Base-by-base conservation (phyloP, 345 rosid genomes). In the Eucalyptus sp. region DNA sequence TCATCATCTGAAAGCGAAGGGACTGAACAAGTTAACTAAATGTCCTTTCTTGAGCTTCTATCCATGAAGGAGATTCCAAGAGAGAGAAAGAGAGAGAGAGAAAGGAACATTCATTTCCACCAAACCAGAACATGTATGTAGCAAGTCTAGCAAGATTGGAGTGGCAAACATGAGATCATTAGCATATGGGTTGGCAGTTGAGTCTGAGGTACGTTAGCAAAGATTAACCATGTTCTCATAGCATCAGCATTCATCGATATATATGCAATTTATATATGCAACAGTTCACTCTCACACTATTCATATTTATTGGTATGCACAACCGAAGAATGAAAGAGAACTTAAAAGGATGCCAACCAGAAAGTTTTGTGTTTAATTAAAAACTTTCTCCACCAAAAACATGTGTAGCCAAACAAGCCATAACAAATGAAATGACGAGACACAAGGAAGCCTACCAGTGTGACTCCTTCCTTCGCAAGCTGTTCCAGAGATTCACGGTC, bases 391-490 rank as follows among this genome's bases (percentile, higher is more conserved):
- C 51, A 86, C 52, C 41, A 56, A 88, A 88, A 49, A 81, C 49
- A 51, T 33, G 68, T 12, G 66, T 85, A 49, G 58, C 60, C 43
- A 52, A 54, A 86, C 50, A 50, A 18, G 46, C 14, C 49, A 52
- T 50, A 18, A 31, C 50, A 88, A 88, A 66, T 10, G 86, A 46
- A 37, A 52, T 58, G 49, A 89, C 18, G 80, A 17, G 64, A 51
- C 88, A 90, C 71, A 68, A 90, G 89, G 91, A 91, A 85, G 84
- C 92, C 90, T 93, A 98, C 99, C 97, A 98, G 90, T 25, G 99
- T 96, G 71, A 98, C 98, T 91, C 99, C 99, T 95, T 98, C 99
- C 93, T 98, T 98, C 37, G 99, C 96, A 87, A 98, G 96, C 90
- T 96, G 96, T 92, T 97, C 98, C 86, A 97, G 87, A 89, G 96